Percentiles rank a stretch among this genome's conserved stretches.
phyloP scores from a whole-genome alignment of 1,284 basidiomycete genomes.

The Apiotrichum domesticum region DNA sequence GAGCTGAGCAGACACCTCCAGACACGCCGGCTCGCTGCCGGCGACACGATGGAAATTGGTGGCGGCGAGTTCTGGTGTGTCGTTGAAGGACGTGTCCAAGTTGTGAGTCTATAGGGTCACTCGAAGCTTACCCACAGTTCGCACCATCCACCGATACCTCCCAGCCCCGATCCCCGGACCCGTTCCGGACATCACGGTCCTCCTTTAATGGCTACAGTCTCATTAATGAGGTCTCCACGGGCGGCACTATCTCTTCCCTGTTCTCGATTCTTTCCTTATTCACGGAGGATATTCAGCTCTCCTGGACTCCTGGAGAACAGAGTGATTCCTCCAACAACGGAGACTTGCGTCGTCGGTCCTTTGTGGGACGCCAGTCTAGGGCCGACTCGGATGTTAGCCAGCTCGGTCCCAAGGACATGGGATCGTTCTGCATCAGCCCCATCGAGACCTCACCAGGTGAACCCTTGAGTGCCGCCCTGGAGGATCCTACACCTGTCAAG shows the following conservation, averaged over 20 bases:
- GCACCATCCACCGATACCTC: slow-evolving; percentile 50
- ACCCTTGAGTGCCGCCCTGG: not conserved
- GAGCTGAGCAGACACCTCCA: slow-evolving; percentile 89
- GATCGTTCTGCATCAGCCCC: not conserved
- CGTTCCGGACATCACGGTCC: slow-evolving; percentile 9
- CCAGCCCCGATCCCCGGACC: slow-evolving; percentile 24
- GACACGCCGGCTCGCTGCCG: slow-evolving; percentile 82
- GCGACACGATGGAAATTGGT: slow-evolving; percentile 70
- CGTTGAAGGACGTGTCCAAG: slow-evolving; percentile 69
- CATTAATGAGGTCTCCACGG: slow-evolving; percentile 88
- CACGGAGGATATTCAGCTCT: slow-evolving; percentile 92
- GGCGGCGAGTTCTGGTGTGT: slow-evolving; percentile 95
- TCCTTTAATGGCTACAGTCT: slow-evolving; percentile 84
- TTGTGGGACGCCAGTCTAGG: slow-evolving; percentile 18
- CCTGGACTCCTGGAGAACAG: slow-evolving; percentile 54
- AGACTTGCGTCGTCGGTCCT: slow-evolving; percentile 10
- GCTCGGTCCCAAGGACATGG: slow-evolving; percentile 27
- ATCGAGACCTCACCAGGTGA: not conserved
- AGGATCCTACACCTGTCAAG: not conserved
- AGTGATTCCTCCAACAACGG: slow-evolving; percentile 38
- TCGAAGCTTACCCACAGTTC: slow-evolving; percentile 47
- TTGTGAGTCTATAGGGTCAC: slow-evolving; percentile 25
- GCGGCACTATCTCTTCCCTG: slow-evolving; percentile 87
- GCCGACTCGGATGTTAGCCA: slow-evolving; percentile 46
- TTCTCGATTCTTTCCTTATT: slow-evolving; percentile 95